Conservation (phyloP, 805 yeast species). For the Wickerhamomyces rabaulensis region DNA sequence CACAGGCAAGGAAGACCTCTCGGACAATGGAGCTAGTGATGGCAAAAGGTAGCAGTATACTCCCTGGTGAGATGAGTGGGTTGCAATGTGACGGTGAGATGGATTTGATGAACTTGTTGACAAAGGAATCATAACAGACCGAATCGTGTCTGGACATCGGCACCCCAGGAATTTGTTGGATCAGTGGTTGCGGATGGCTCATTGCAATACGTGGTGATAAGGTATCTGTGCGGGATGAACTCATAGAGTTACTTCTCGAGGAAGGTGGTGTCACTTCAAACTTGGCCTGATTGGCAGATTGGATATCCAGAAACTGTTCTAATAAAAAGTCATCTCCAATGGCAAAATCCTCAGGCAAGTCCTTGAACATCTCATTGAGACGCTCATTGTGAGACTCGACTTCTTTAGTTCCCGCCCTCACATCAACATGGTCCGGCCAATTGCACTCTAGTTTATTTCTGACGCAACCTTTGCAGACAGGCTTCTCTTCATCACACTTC, state of each 20-base stretch:
- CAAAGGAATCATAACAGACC: constrained; percentile 18
- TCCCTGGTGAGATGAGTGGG: constrained; percentile 15
- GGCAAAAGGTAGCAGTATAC: constrained; percentile 16
- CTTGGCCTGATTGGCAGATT: constrained; percentile 4
- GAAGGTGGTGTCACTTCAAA: neutral
- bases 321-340: constrained; percentile 8
- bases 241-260: neutral
- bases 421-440: constrained; percentile 18
- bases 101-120: constrained; percentile 17
- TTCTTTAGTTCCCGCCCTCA: neutral
- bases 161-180: constrained; percentile 10
- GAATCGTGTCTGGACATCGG: constrained; percentile 13
- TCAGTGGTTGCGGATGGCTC: neutral
- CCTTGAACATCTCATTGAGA: neutral
- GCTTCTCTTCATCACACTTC: constrained; percentile 24
- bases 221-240: neutral
- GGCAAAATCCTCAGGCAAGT: neutral
- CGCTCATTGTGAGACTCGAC: neutral
- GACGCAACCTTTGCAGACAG: constrained; percentile 15
- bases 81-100: constrained; percentile 21
- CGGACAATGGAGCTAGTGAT: constrained; percentile 13
- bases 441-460: constrained; percentile 11
- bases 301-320: constrained; percentile 21
- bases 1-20: constrained; percentile 22
- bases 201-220: neutral